These are phyloP conservation scores for Teratosphaeria viscida DNA, from an alignment of 2,329 filamentous ascomycete genomes.

Conservation along the genomic window DNA sequence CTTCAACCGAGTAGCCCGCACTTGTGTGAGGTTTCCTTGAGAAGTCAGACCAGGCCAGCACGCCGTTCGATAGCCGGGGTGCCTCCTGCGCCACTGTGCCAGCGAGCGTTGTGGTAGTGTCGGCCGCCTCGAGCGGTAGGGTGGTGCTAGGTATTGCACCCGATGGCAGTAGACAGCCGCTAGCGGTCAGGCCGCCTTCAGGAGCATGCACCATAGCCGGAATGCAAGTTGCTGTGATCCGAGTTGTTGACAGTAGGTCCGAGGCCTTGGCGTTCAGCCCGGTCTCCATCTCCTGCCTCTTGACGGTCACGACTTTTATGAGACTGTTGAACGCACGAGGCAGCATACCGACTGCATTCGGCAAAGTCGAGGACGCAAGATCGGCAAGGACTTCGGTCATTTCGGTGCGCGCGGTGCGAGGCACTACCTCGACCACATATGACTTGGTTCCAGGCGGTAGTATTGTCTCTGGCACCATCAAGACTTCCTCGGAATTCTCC, in stretches of 20 bases:
- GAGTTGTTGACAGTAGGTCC: neutral
- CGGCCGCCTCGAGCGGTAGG: neutral
- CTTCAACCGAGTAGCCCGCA: neutral
- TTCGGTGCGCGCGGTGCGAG: neutral
- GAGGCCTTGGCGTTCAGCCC: neutral
- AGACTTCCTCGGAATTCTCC: neutral
- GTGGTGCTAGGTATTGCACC: neutral
- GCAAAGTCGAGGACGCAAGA: neutral
- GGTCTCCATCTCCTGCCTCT: neutral
- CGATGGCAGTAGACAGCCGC: neutral
- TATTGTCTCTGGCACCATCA: neutral
- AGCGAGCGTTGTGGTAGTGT: neutral
- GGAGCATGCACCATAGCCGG: neutral
- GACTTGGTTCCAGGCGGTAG: neutral
- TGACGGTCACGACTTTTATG: neutral
- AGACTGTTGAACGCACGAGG: neutral
- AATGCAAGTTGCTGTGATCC: neutral
- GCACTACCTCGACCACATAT: neutral
- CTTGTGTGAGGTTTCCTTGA: neutral
- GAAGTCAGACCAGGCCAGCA: neutral
- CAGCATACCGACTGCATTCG: neutral
- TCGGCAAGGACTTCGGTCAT: neutral
- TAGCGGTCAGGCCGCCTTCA: neutral
- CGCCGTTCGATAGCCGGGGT: neutral
- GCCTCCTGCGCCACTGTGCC: neutral